phyloP scores from a whole-genome alignment of 2,329 filamentous ascomycete genomes.

The Clathrospora elynae region DNA sequence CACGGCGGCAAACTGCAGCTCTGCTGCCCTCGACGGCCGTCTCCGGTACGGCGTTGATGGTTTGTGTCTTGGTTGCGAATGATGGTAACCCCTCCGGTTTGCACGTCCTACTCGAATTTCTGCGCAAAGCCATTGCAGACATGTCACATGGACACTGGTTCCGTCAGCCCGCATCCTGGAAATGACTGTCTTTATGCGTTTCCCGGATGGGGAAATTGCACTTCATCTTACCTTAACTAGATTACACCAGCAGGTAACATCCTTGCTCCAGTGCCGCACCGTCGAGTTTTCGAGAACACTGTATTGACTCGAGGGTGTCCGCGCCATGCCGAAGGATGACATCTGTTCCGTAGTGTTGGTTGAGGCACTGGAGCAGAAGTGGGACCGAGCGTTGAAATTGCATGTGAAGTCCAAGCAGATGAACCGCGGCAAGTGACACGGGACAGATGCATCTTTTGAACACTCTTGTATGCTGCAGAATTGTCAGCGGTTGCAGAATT shows the following conservation, averaged over 20 bases:
- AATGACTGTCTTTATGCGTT: conserved; percentile 21
- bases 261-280: conserved; percentile 29
- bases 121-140: conserved; percentile 34
- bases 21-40: neutral
- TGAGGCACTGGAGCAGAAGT: conserved; percentile 11
- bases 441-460: conserved; percentile 6
- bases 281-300: conserved; percentile 30
- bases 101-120: conserved; percentile 34
- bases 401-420: conserved; percentile 9
- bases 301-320: conserved; percentile 30
- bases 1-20: conserved; percentile 1
- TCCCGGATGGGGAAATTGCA: conserved; percentile 22
- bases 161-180: conserved; percentile 12
- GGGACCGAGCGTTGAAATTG: conserved; percentile 18
- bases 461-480: conserved; percentile 14
- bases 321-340: conserved; percentile 28
- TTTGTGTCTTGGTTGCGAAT: conserved; percentile 8
- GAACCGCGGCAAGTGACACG: conserved; percentile 10
- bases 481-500: conserved; percentile 15
- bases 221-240: conserved; percentile 28
- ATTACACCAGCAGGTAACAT: conserved; percentile 36
- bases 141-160: conserved; percentile 31
- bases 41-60: conserved; percentile 1
- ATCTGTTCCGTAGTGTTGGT: conserved; percentile 17
- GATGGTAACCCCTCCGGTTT: conserved; percentile 25